These are phyloP conservation scores for Alternaria sp. DNA, from an alignment of 2,329 filamentous ascomycete genomes.

Conservation along the genomic window DNA sequence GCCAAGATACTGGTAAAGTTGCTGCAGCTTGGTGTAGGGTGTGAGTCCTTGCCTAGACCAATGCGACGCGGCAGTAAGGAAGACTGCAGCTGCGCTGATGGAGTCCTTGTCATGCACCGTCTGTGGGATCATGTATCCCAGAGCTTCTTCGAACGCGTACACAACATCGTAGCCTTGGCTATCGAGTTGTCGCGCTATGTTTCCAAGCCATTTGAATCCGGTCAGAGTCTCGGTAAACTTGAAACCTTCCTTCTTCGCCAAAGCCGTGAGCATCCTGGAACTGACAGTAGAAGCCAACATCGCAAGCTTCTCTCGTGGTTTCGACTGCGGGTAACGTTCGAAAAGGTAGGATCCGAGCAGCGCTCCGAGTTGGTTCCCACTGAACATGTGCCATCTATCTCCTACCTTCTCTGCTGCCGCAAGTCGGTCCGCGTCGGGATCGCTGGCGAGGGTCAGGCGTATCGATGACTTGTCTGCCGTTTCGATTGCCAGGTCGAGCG, in stretches of 20 bases:
- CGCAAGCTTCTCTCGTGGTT: conserved; percentile 55
- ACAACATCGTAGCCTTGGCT: conserved; percentile 60
- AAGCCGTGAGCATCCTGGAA: conserved; percentile 67
- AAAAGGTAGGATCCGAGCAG: conserved; percentile 67
- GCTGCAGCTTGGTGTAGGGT: conserved; percentile 64
- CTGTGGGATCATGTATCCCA: conserved; percentile 71
- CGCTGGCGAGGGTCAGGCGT: conserved; percentile 67
- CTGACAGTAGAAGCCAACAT: conserved; percentile 71
- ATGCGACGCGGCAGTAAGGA: conserved; percentile 63
- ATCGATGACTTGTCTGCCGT: conserved; percentile 61
- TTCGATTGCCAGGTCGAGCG: conserved; percentile 66
- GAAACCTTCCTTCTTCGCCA: conserved; percentile 65
- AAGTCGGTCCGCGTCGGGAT: conserved; percentile 72
- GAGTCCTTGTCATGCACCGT: conserved; percentile 72
- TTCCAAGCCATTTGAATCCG: conserved; percentile 74
- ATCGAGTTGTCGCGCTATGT: conserved; percentile 63
- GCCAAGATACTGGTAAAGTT: conserved; percentile 66
- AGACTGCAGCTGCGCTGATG: conserved; percentile 67
- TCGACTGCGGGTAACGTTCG: conserved; percentile 55
- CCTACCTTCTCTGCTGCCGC: conserved; percentile 67
- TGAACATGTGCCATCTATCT: conserved; percentile 67
- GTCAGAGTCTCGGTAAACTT: conserved; percentile 69
- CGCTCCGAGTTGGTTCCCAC: conserved; percentile 70
- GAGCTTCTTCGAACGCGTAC: conserved; percentile 71
- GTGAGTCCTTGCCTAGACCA: conserved; percentile 64